Evolutionary conservation across 1,284 basidiomycete species (phyloP).

Genomic region (Tilletia walkeri): DNA sequence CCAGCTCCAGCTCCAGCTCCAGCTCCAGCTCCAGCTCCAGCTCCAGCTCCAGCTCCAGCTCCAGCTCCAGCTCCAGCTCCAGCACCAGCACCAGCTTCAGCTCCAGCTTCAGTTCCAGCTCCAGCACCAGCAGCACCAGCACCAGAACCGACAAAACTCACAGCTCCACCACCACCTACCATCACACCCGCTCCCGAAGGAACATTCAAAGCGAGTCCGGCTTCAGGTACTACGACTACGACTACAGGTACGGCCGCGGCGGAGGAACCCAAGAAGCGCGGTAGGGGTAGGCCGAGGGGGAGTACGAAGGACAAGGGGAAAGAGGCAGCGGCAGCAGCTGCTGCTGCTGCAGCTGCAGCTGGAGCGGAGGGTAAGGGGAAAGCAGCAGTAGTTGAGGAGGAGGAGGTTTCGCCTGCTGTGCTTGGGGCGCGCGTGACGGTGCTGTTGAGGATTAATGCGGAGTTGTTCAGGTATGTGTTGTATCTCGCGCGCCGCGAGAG

Average conservation of each 20-base stretch:
- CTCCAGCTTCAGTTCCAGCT: neutral
- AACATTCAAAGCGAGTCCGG: neutral
- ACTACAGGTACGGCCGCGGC: neutral
- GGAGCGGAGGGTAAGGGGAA: neutral
- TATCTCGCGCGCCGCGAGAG: too few species aligned
- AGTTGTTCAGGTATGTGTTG: conserved; percentile 4
- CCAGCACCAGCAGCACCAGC: neutral
- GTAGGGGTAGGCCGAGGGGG: neutral
- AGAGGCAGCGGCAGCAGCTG: neutral
- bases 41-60: neutral
- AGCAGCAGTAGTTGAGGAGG: neutral
- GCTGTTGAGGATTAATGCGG: conserved; percentile 1
- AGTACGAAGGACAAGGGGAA: neutral
- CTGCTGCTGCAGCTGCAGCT: neutral
- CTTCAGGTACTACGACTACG: neutral
- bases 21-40: neutral
- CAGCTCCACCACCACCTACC: neutral
- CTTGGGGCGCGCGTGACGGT: neutral
- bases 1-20: too few species aligned
- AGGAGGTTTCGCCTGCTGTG: neutral
- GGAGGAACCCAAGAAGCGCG: conserved; percentile 10
- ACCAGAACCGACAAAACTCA: neutral
- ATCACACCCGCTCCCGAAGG: neutral
- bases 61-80: neutral
- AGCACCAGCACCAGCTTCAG: neutral